phyloP scores from a whole-genome alignment of 768 basidiomycete genomes.

The Pleurotus tuoliensis region DNA sequence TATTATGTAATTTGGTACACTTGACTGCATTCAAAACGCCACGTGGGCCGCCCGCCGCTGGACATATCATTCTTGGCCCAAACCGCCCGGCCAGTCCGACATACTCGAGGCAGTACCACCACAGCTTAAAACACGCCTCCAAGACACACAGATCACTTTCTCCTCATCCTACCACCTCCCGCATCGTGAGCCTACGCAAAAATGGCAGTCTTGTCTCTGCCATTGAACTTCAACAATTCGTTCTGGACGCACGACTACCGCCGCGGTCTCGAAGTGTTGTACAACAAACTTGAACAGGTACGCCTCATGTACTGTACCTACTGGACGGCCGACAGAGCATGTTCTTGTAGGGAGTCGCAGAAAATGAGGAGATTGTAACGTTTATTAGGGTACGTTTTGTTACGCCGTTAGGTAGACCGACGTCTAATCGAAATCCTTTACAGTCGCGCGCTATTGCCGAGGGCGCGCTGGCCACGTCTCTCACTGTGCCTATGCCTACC shows the following conservation, averaged over 20 bases:
- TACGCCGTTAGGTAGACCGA: constrained; percentile 4
- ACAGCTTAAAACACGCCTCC: constrained; percentile 8
- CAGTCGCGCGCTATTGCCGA: constrained; percentile 77
- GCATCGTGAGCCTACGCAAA: constrained; percentile 10
- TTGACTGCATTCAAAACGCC: not conserved
- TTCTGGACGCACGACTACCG: constrained; percentile 95
- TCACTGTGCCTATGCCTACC: constrained; percentile 48
- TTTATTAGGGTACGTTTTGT: constrained; percentile 68
- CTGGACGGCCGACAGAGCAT: constrained; percentile 12
- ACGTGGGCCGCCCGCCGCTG: not conserved
- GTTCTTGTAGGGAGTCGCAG: constrained; percentile 60
- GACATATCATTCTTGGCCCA: not conserved
- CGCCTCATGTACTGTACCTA: constrained; percentile 12
- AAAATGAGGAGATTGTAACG: constrained; percentile 78
- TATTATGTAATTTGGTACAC: not conserved
- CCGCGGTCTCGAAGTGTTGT: constrained; percentile 75
- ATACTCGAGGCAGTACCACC: constrained; percentile 19
- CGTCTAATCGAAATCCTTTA: not conserved
- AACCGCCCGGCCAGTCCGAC: constrained; percentile 11
- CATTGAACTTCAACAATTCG: constrained; percentile 85
- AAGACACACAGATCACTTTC: not conserved
- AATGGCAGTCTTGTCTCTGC: constrained; percentile 89
- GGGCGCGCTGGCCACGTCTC: constrained; percentile 53
- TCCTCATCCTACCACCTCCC: constrained; percentile 8
- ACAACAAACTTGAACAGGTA: constrained; percentile 75